Evolutionary conservation across 768 basidiomycete genomes (phyloP), one percentile per base, ranked within the genome.

Genomic region (Suillus paluster): DNA sequence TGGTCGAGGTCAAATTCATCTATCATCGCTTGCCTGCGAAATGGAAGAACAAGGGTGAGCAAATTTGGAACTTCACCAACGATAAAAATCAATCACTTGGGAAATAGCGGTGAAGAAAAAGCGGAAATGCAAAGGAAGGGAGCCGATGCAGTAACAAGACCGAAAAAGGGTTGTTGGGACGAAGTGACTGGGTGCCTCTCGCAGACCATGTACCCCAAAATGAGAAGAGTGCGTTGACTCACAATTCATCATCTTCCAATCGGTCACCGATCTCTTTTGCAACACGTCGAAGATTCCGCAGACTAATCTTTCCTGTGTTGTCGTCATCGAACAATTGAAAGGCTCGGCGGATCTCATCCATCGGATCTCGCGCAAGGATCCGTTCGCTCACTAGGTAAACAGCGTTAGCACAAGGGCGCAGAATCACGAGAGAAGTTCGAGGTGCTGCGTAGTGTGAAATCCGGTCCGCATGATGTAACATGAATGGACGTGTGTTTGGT

Each of bases 1-100:
- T 95, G 90, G 79, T 99, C 97, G 27, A 99, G 86, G 76, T 99
- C 97, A 72, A 99, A 99, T 78, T 99, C 97, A 70, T 99, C 97
- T 71, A 99, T 99, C 97, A 99, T 99, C 25, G 97, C 97, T 87
- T 98, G 95, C 67, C 97, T 98, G 68, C 62, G 67, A 60, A 66
- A 68, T 62, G 67, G 67, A 70, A 71, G 68, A 70, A 41, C 36
- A 41, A 66, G 69, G 67, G 70, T 75, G 65, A 75, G 67, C 66
- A 75, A 71, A 75, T 69, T 66, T 34, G 63, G 68, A 68, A 67
- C 46, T 38, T n/a, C 59, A 36, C 58, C 23, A 59, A 53, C 62
- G 62, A 30, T 30, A 55, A 64, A 59, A 58, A 59, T 41, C 61
- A 59, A 55, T 63, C 50, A 63, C 63, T 65, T 45, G 58, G 66